Base-by-base conservation (phyloP, 2,329 filamentous ascomycete species). In the Phyllachora maydis region DNA sequence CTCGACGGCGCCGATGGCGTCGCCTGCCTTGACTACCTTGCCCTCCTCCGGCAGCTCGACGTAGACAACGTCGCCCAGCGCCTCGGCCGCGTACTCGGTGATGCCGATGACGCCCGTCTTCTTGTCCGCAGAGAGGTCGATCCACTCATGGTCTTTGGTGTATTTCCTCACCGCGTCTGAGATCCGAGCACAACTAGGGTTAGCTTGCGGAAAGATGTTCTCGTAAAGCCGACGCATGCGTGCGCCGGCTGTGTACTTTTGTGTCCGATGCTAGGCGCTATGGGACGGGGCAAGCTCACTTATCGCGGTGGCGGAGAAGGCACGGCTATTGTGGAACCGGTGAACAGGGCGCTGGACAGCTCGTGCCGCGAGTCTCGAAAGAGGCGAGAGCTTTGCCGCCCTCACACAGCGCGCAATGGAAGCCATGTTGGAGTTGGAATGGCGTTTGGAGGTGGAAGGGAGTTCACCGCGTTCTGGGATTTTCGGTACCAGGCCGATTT, bases 121-220 rank as follows among this genome's bases (percentile, higher is more conserved):
- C 46, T 74, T 70, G 52, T 90, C 77, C 24, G 67, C 68, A 27
- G 71, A 73, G 30, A 92, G 56, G 51, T 93, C 82, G 46, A 98
- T 71, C 88, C 88, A 98, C 59, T 98, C 88, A 60, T 98, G 88
- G 45, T 93, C 85, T 48, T 83, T 75, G 34, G 88, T 93, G 61
- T 91, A 98, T 48, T 73, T 78, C 55, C 88, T 85, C 33, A 65
- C 55, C 26, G 59, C 54, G 40, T 52, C 71, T 77, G 32, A 26
- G 21, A 30, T 18, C 16, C 9, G 20, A 19, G 23, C 28, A 11
- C 25, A 8, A 5, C 19, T 14, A n/a, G n/a, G n/a, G n/a, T n/a
- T n/a, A n/a, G n/a, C n/a, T n/a, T n/a, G n/a, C n/a, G n/a, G n/a
- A n/a, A n/a, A n/a, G n/a, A n/a, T n/a, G n/a, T n/a, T n/a, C n/a